Percentiles rank a stretch among this genome's conserved stretches.
Conservation (phyloP, 2,329 filamentous ascomycete genomes). For the Polychaeton citri region DNA sequence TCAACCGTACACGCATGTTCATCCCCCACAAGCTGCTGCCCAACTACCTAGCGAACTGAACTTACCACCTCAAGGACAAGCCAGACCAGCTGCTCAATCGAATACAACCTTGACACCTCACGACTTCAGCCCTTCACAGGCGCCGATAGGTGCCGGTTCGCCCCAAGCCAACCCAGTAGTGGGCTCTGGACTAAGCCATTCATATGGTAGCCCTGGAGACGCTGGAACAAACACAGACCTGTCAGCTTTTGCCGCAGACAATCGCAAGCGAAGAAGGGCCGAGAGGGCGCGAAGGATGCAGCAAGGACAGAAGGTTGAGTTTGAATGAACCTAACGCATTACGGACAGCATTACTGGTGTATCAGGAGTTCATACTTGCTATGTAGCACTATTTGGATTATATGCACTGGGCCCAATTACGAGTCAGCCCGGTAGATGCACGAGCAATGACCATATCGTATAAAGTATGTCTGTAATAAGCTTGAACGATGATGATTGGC, state of each 20-base stretch:
- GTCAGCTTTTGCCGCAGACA: conserved; percentile 36
- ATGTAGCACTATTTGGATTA: too few species aligned
- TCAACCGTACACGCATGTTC: conserved; percentile 18
- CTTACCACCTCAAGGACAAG: conserved; percentile 10
- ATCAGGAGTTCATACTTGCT: too few species aligned
- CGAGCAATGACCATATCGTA: too few species aligned
- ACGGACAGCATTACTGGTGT: too few species aligned
- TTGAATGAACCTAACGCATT: too few species aligned
- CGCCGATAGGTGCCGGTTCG: conserved; percentile 4
- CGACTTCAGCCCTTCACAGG: neutral
- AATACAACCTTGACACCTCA: neutral
- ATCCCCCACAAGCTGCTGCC: conserved; percentile 16
- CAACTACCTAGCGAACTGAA: conserved; percentile 12
- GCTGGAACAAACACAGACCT: conserved; percentile 25
- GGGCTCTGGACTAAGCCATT: conserved; percentile 15
- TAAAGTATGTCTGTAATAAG: too few species aligned
- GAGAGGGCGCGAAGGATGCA: conserved; percentile 32
- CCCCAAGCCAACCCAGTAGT: conserved; percentile 5
- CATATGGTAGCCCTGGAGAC: conserved; percentile 20
- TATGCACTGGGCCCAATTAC: too few species aligned
- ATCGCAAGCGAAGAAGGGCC: conserved; percentile 38
- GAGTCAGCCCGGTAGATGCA: too few species aligned
- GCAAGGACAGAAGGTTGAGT: conserved; percentile 32
- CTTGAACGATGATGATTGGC: too few species aligned
- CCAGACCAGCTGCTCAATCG: neutral